Evolutionary conservation across 805 yeast species (phyloP), one percentile per base, ranked within the genome.

Genomic region (Saccharomyces paradoxus): DNA sequence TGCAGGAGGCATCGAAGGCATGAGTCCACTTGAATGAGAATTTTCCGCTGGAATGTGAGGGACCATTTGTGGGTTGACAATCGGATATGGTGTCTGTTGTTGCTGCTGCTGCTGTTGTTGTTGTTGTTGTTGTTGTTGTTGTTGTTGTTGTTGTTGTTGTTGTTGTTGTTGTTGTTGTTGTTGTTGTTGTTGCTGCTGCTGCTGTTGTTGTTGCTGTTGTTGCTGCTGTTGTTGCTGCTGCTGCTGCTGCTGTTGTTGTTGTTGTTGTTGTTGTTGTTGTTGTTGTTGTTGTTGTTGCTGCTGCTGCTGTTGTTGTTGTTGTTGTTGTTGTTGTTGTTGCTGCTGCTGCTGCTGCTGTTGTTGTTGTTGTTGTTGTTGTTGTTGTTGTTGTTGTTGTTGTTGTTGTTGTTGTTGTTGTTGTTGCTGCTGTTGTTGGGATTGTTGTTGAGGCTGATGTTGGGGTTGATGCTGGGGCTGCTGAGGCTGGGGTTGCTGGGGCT

Each of bases 121-220:
- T 31, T 41, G 53, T 24, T 47, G 52, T 48, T 48, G 55, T 14
- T 50, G 53, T 32, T 50, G 54, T 48, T 49, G 54, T 10, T 50
- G 55, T 14, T 27, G 54, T 21, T 37, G 56, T 41, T 54, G 59
- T 27, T 58, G 58, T 32, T 56, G 59, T 21, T 50, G 53, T 32
- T 50, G 55, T 30, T 53, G 59, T 31, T 49, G 61, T 8, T 53
- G 54, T 46, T 48, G 59, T 28, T 50, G 61, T 12, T 53, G 58
- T 12, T 46, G 51, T 9, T 55, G 60, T 32, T 54, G 63, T 22
- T 56, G 63, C 28, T 59, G 64, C 49, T 59, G 66, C 28, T 60
- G 67, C 28, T 61, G 69, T 12, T 54, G 65, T 41, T 55, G 65
- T 30, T 53, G 65, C 32, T 61, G 69, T 37, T 54, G 63, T 41